Percentiles rank a stretch among this genome's conserved stretches.
Conservation (phyloP, 2,329 filamentous ascomycete species). For the Aspergillus sp. region DNA sequence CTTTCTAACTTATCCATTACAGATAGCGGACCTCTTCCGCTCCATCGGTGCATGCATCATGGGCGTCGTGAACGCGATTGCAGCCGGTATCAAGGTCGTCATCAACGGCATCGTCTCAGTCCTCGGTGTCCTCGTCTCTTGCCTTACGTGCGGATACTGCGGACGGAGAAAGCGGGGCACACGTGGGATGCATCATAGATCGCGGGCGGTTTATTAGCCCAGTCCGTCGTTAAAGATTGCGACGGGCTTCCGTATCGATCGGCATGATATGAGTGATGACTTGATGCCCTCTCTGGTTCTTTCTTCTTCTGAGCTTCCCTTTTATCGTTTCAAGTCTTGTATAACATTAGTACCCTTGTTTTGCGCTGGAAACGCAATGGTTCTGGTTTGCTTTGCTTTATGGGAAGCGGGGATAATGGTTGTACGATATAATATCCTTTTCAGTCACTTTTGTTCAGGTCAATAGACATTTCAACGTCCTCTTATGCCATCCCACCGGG, state of each 20-base stretch:
- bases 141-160: conserved; percentile 53
- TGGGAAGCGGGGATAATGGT: not conserved
- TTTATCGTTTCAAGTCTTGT: not conserved
- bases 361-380: not conserved
- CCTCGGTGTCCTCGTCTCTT: conserved; percentile 66
- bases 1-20: conserved; percentile 14
- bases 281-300: not conserved
- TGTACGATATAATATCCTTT: not conserved
- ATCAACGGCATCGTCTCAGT: conserved; percentile 66
- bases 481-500: not conserved
- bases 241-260: not conserved
- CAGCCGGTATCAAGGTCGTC: conserved; percentile 63
- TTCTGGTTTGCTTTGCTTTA: not conserved
- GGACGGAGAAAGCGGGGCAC: conserved; percentile 28
- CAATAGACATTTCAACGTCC: not conserved
- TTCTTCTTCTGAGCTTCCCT: not conserved
- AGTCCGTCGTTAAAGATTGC: not conserved
- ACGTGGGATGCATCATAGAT: conserved; percentile 4
- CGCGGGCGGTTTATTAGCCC: conserved; percentile 1
- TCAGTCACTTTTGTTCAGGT: not conserved
- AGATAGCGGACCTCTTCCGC: conserved; percentile 61
- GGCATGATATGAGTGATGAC: conserved; percentile 4
- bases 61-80: conserved; percentile 68
- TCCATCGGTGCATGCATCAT: conserved; percentile 68
- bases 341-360: not conserved